Evolutionary conservation across 306 rosid species (phyloP).

Genomic region (Quercus glauca): DNA sequence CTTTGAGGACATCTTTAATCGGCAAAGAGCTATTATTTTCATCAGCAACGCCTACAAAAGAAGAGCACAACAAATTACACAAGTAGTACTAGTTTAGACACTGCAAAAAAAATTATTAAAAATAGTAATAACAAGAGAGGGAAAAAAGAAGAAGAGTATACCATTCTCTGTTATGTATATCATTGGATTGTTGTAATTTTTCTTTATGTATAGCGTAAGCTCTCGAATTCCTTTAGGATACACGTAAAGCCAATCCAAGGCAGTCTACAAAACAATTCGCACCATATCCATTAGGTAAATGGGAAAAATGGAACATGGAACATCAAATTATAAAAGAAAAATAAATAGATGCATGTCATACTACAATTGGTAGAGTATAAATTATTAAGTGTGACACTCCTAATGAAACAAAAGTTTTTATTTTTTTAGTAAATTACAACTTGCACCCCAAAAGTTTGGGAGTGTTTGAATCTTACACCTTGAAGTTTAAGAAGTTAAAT

Average conservation of each 20-base stretch:
- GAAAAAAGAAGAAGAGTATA: not conserved
- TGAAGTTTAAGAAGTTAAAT: no score
- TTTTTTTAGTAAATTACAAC: no score
- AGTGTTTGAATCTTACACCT: fast-evolving
- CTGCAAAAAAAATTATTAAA: not conserved
- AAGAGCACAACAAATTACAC: not conserved
- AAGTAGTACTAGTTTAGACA: not conserved
- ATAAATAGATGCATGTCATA: no score
- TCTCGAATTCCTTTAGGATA: constrained; percentile 47
- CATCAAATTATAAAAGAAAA: no score
- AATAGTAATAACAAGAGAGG: no score
- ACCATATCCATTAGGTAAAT: no score
- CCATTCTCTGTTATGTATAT: constrained; percentile 68
- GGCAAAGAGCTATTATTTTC: constrained; percentile 41
- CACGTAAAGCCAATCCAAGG: constrained; percentile 45
- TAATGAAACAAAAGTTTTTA: no score
- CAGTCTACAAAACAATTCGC: constrained; percentile 37
- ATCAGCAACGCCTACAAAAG: constrained; percentile 43
- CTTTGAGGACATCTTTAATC: constrained; percentile 33
- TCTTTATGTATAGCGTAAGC: constrained; percentile 26
- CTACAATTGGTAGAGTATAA: no score
- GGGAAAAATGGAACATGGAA: no score
- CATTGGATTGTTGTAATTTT: constrained; percentile 37
- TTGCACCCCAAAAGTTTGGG: no score
- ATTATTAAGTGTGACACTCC: no score